Evolutionary conservation across 2,329 filamentous ascomycete species (phyloP).

Genomic region (Camillea tinctor): DNA sequence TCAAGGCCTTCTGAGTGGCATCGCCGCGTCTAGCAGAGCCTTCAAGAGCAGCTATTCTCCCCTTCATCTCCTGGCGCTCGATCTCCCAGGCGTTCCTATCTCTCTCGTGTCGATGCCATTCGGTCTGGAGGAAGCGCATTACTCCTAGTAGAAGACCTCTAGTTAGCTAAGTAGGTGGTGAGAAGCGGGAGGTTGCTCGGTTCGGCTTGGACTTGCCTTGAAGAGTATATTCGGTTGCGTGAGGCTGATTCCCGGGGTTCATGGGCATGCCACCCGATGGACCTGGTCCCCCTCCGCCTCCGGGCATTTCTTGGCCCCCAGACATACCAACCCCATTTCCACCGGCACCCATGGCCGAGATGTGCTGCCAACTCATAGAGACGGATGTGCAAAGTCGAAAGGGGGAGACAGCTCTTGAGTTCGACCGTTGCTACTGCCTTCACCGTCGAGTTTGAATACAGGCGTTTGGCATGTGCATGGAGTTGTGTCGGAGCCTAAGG

Average conservation of each 20-base stretch:
- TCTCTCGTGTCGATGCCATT: conserved; percentile 98
- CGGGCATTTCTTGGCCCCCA: conserved; percentile 40
- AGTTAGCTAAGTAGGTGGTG: not conserved
- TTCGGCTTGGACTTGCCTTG: conserved; percentile 58
- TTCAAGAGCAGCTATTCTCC: conserved; percentile 90
- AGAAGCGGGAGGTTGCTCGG: not conserved
- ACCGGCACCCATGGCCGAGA: conserved; percentile 40
- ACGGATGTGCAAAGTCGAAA: conserved; percentile 1
- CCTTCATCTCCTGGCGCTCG: conserved; percentile 98
- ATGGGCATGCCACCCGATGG: conserved; percentile 26
- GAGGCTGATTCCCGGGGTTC: conserved; percentile 47
- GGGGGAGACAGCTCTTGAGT: conserved; percentile 12
- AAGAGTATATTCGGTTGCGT: conserved; percentile 61
- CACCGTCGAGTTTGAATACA: conserved; percentile 20
- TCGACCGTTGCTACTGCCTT: conserved; percentile 26
- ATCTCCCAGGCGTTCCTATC: conserved; percentile 99
- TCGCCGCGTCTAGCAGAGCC: conserved; percentile 85
- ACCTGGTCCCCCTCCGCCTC: conserved; percentile 34
- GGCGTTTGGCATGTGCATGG: conserved; percentile 26
- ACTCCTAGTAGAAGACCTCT: conserved; percentile 59
- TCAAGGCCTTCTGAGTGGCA: conserved; percentile 82
- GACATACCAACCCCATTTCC: conserved; percentile 44
- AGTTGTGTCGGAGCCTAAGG: conserved; percentile 5
- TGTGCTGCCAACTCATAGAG: conserved; percentile 38
- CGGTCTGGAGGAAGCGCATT: conserved; percentile 98